Base-by-base conservation (phyloP, 164 flowering plant species). In the Nelumbo lutea region DNA sequence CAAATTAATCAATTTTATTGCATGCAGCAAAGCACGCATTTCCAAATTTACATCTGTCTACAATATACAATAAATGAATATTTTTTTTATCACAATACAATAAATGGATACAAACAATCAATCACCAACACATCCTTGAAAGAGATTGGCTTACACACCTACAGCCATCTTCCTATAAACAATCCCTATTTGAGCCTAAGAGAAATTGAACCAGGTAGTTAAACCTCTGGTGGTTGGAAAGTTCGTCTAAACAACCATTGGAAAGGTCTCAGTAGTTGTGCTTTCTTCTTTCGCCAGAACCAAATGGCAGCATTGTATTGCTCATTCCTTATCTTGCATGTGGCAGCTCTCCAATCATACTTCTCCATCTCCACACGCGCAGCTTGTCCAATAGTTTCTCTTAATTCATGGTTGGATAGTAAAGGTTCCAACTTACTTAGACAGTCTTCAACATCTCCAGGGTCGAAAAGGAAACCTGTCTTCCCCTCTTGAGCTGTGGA, bases 291-390 rank as follows among this genome's bases (percentile, higher is more conserved):
- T 74, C 87, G 72, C 98, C 97, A 95, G 76, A 95, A 95, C 97
- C 97, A 95, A 64, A 92, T 95, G 51, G 99, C 97, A 60, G 96
- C 97, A 75, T 83, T 85, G 75, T 95, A 95, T 43, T 95, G 93
- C 69, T 95, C 93, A 9, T 95, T 90, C 45, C 97, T 83, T 4
- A 95, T 95, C 76, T 64, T 87, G 62, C 61, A 67, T 1, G 99
- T 95, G 48, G 99, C 97, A 15, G 96, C 97, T 68, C 74, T 80
- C 99, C 99, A 95, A 57, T 89, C 96, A 64, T 87, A 90, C 82
- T 92, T 86, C 82, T 95, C 97, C 93, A 84, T 92, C 66, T 95
- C 99, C 43, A 67, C 75, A 39, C 99, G 86, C 4, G 97, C 96
- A 6, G 97, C 93, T 78, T 77, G 81, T 2, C 97, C 97, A 11